Evolutionary conservation across 768 basidiomycete species (phyloP).

Genomic region (Cubamyces lactineus): DNA sequence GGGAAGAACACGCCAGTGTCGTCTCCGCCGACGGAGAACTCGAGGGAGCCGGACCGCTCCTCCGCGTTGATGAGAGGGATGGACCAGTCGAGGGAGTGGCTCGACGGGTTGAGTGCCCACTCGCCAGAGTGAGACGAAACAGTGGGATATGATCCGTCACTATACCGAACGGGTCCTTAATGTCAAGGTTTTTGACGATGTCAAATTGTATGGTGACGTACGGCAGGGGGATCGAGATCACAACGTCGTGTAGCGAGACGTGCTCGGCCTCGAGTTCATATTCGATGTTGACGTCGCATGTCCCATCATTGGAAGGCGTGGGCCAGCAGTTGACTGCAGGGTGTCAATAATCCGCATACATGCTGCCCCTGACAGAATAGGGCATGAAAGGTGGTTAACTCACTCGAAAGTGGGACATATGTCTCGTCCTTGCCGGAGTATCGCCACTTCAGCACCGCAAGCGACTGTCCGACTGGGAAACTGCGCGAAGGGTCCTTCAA

Average conservation of each 20-base stretch:
- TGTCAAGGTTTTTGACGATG: neutral
- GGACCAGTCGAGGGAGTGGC: conserved; percentile 85
- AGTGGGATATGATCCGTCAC: conserved; percentile 82
- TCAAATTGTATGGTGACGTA: conserved; percentile 45
- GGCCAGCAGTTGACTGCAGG: conserved; percentile 94
- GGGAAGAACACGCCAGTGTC: conserved; percentile 91
- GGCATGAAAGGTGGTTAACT: conserved; percentile 34
- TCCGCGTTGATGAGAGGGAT: conserved; percentile 66
- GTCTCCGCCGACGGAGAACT: conserved; percentile 87
- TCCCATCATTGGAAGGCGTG: conserved; percentile 88
- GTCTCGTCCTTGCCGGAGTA: conserved; percentile 91
- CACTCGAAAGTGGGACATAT: conserved; percentile 88
- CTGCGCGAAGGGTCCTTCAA: conserved; percentile 81
- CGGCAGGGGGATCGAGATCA: conserved; percentile 94
- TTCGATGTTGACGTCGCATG: conserved; percentile 93
- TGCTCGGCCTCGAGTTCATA: conserved; percentile 92
- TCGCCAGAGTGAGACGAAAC: conserved; percentile 76
- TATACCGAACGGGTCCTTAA: conserved; percentile 32
- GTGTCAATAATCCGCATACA: neutral
- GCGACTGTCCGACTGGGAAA: conserved; percentile 86
- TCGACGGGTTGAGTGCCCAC: conserved; percentile 81
- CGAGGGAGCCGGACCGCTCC: conserved; percentile 81
- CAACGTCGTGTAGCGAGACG: conserved; percentile 79
- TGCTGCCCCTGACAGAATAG: neutral
- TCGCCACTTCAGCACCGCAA: conserved; percentile 93